A percentile compares a stretch with the other conserved stretches of the same genome.
These are phyloP conservation scores for Sclerospora graminicola DNA, from an alignment of 352 stramenopile species.

Conservation along the genomic window DNA sequence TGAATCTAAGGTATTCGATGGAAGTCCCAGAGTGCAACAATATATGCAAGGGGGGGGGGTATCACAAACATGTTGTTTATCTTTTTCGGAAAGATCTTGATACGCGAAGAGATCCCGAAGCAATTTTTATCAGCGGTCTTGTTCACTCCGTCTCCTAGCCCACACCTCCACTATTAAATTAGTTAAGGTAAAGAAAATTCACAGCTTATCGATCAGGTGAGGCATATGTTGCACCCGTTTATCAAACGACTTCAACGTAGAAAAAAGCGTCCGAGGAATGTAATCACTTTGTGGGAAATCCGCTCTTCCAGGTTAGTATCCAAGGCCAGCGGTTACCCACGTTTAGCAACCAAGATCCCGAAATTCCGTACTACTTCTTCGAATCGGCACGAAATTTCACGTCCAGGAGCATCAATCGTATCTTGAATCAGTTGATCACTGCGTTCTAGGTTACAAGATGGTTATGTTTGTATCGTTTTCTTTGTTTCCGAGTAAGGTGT, in stretches of 20 bases:
- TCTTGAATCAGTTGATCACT: constrained; percentile 56
- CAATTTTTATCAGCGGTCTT: constrained; percentile 60
- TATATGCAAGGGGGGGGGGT: constrained; percentile 78
- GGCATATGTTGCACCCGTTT: constrained; percentile 73
- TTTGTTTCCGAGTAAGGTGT: constrained; percentile 28
- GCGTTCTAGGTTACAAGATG: constrained; percentile 55
- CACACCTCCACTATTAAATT: constrained; percentile 60
- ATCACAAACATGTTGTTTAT: constrained; percentile 76
- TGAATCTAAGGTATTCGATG: constrained; percentile 26
- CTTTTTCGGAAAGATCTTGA: constrained; percentile 56
- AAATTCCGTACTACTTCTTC: constrained; percentile 76
- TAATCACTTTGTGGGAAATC: constrained; percentile 64
- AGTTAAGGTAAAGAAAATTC: constrained; percentile 53
- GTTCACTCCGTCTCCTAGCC: constrained; percentile 54
- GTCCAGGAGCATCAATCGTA: constrained; percentile 43
- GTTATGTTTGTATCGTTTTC: constrained; percentile 34
- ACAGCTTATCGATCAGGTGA: constrained; percentile 45
- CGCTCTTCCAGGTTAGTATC: constrained; percentile 56
- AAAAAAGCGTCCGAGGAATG: constrained; percentile 70
- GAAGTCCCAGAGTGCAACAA: constrained; percentile 58
- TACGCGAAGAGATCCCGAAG: constrained; percentile 67
- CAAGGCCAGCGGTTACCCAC: constrained; percentile 45
- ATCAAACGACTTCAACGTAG: constrained; percentile 49
- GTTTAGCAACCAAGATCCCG: constrained; percentile 75
- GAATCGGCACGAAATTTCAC: constrained; percentile 69